Evolutionary conservation across 495 filamentous ascomycete species (phyloP).

Genomic region (Aspergillus nanangensis): DNA sequence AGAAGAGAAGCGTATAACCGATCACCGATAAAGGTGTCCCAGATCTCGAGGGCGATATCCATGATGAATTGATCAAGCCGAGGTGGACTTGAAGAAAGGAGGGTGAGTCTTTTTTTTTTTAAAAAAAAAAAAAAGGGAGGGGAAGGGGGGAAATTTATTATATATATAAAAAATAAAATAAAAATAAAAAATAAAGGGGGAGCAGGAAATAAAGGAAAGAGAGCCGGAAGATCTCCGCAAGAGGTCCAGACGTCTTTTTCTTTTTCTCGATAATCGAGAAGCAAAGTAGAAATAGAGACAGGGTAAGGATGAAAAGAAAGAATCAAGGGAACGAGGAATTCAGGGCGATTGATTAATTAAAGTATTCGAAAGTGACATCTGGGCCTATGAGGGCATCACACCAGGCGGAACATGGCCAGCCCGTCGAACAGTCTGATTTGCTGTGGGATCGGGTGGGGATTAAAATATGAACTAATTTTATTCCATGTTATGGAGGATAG

Average conservation of each 20-base stretch:
- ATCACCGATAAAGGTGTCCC: slow-evolving; percentile 83
- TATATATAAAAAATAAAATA: too few species aligned
- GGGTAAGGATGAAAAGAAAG: slow-evolving; percentile 6
- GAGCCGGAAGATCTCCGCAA: too few species aligned
- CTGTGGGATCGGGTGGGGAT: neutral
- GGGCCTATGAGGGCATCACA: slow-evolving; percentile 25
- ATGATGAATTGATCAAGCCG: slow-evolving; percentile 40
- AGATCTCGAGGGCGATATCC: slow-evolving; percentile 86
- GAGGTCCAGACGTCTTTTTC: too few species aligned
- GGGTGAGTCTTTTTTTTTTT: too few species aligned
- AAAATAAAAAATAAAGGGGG: neutral
- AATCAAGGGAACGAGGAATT: neutral
- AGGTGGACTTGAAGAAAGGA: neutral
- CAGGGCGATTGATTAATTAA: neutral
- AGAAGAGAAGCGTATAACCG: slow-evolving; percentile 68
- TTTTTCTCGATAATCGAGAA: too few species aligned
- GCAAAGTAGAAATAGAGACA: neutral
- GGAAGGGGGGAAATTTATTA: neutral
- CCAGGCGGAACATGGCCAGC: slow-evolving; percentile 38
- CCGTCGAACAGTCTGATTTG: slow-evolving; percentile 14
- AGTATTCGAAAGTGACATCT: slow-evolving; percentile 3
- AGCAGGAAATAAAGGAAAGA: neutral
- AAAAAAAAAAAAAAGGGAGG: neutral
- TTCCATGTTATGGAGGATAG: too few species aligned
- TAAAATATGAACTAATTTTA: neutral